Conservation (phyloP, 495 filamentous ascomycete species). For the Podospora didyma region DNA sequence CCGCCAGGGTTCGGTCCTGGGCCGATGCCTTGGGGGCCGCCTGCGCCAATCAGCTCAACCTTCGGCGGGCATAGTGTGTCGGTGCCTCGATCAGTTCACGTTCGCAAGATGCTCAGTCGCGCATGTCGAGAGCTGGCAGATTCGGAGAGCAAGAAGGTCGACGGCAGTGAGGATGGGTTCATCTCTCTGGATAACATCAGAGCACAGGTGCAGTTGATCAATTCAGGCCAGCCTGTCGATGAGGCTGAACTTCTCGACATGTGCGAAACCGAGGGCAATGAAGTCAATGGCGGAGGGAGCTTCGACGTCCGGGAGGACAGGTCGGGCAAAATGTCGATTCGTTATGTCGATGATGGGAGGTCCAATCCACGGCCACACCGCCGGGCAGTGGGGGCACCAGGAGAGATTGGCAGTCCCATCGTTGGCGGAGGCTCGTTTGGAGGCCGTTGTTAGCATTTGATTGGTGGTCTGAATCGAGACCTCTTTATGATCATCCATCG, state of each 20-base stretch:
- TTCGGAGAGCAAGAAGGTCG: constrained; percentile 26
- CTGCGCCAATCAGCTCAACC: constrained; percentile 14
- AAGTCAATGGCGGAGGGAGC: constrained; percentile 81
- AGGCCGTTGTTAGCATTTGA: constrained; percentile 10
- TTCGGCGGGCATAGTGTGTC: constrained; percentile 25
- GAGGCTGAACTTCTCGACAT: constrained; percentile 79
- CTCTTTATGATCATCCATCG: not conserved
- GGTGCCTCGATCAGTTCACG: constrained; percentile 36
- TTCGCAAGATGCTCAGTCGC: constrained; percentile 48
- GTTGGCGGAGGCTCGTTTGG: constrained; percentile 7
- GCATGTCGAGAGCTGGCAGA: constrained; percentile 45
- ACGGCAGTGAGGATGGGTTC: constrained; percentile 49
- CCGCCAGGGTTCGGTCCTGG: constrained; percentile 20
- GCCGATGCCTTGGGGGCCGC: constrained; percentile 23
- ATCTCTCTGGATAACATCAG: constrained; percentile 64
- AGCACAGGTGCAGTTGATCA: constrained; percentile 59
- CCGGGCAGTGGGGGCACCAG: constrained; percentile 45
- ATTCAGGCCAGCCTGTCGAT: constrained; percentile 56
- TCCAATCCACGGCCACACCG: constrained; percentile 18
- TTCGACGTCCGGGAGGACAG: constrained; percentile 60
- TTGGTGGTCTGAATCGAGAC: not conserved
- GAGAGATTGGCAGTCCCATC: constrained; percentile 49
- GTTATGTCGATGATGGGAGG: constrained; percentile 52
- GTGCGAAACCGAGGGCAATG: constrained; percentile 85
- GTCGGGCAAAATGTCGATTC: constrained; percentile 48